phyloP scores from a whole-genome alignment of 2,329 filamentous ascomycete genomes.

The Neophaeococcomyces aloes region DNA sequence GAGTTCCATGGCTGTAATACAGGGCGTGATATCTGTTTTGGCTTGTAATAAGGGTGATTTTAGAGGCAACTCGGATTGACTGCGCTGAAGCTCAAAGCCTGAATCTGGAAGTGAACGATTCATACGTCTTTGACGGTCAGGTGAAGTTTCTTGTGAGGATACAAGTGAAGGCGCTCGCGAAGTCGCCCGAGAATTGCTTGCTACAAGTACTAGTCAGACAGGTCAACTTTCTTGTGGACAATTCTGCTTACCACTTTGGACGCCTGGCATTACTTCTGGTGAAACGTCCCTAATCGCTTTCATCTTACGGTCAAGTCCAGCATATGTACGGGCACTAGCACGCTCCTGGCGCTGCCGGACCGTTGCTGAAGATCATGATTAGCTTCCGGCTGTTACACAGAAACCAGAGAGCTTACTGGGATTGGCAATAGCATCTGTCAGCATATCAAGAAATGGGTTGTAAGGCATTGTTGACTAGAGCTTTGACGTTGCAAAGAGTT shows the following conservation, averaged over 20 bases:
- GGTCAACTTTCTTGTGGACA: no score
- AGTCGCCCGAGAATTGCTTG: constrained; percentile 1
- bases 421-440: constrained; percentile 7
- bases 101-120: neutral
- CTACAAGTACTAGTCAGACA: neutral
- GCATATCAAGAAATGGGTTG: neutral
- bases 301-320: constrained; percentile 4
- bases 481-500: neutral
- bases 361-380: neutral
- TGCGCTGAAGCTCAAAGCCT: constrained; percentile 8
- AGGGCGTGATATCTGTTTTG: constrained; percentile 7
- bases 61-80: constrained; percentile 10
- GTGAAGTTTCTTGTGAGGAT: neutral
- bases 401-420: neutral
- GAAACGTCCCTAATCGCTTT: constrained; percentile 5
- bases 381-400: neutral
- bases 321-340: constrained; percentile 2
- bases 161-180: neutral
- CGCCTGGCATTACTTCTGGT: neutral
- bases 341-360: constrained; percentile 4
- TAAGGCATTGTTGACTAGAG: neutral
- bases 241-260: neutral
- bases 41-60: neutral
- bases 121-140: neutral
- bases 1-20: constrained; percentile 12